These are phyloP conservation scores for Tieghemiomyces parasiticus DNA, from an alignment of 192 early-diverging fungal genomes.

Conservation along the genomic window DNA sequence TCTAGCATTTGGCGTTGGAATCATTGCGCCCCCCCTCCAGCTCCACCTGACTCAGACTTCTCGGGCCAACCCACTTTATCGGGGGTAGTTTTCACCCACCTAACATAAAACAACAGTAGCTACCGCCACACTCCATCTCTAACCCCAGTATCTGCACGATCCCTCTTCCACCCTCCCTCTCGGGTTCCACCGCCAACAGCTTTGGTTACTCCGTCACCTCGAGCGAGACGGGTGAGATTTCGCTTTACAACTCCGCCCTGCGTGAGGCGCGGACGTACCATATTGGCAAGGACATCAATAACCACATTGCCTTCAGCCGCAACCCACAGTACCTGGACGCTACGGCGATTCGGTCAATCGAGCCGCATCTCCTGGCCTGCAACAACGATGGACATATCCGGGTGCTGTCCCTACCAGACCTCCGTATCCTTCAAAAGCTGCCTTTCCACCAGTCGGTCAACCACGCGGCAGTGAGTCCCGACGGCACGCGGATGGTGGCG, in stretches of 20 bases:
- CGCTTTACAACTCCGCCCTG: constrained; percentile 15
- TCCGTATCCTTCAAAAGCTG: constrained; percentile 61
- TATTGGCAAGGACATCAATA: constrained; percentile 70
- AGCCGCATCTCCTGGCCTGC: constrained; percentile 67
- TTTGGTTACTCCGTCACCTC: constrained; percentile 14
- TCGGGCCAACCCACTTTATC: too few relatives aligned
- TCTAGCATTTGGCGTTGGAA: neutral
- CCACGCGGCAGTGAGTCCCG: constrained; percentile 79
- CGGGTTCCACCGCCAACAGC: neutral
- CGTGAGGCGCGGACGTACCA: constrained; percentile 21
- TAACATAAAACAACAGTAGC: too few relatives aligned
- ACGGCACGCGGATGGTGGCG: constrained; percentile 79
- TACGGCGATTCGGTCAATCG: constrained; percentile 10
- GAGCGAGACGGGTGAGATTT: constrained; percentile 39
- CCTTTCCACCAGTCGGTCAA: constrained; percentile 81
- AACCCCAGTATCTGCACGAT: neutral
- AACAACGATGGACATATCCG: constrained; percentile 94
- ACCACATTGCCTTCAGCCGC: constrained; percentile 35
- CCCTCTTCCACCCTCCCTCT: neutral
- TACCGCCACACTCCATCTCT: too few relatives aligned
- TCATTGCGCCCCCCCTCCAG: too few relatives aligned
- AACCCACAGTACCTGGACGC: constrained; percentile 6
- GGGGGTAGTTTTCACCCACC: too few relatives aligned
- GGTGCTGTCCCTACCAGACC: constrained; percentile 65
- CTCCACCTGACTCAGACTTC: too few relatives aligned